Evolutionary conservation across 2,329 filamentous ascomycete species (phyloP).

Genomic region (Alternaria infectoria): DNA sequence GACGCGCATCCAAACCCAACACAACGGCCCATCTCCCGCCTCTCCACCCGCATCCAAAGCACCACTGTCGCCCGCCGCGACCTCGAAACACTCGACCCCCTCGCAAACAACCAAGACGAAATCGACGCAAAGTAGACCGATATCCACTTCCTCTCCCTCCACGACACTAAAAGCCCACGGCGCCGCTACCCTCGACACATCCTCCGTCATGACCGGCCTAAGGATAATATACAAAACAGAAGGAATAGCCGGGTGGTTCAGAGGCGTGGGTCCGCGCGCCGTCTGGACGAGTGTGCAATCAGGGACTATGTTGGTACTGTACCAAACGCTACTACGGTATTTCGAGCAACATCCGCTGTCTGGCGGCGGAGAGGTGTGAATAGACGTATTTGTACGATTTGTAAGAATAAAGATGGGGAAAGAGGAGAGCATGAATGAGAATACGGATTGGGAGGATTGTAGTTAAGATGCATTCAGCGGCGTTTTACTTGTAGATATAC

Average conservation of each 20-base stretch:
- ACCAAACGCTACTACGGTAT: conserved; percentile 83
- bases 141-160: conserved; percentile 88
- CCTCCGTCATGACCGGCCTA: conserved; percentile 83
- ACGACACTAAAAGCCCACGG: conserved; percentile 82
- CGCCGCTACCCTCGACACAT: conserved; percentile 82
- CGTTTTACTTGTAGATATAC: conserved; percentile 1
- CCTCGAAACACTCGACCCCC: conserved; percentile 41
- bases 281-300: conserved; percentile 99
- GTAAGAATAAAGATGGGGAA: background rate
- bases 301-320: conserved; percentile 94
- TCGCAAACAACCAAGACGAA: conserved; percentile 32
- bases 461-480: conserved; percentile 12
- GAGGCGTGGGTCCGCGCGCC: conserved; percentile 87
- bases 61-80: conserved; percentile 23
- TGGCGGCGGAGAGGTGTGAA: conserved; percentile 21
- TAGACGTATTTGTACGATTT: background rate
- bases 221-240: conserved; percentile 89
- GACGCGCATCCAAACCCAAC: conserved; percentile 92
- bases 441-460: background rate
- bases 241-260: conserved; percentile 88
- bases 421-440: background rate
- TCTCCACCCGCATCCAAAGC: conserved; percentile 23
- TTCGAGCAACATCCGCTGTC: conserved; percentile 65
- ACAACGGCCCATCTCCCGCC: conserved; percentile 56
- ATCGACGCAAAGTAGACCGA: conserved; percentile 63